Base-by-base conservation (phyloP, 2,329 filamentous ascomycete genomes). In the Botryotinia narcissicola region DNA sequence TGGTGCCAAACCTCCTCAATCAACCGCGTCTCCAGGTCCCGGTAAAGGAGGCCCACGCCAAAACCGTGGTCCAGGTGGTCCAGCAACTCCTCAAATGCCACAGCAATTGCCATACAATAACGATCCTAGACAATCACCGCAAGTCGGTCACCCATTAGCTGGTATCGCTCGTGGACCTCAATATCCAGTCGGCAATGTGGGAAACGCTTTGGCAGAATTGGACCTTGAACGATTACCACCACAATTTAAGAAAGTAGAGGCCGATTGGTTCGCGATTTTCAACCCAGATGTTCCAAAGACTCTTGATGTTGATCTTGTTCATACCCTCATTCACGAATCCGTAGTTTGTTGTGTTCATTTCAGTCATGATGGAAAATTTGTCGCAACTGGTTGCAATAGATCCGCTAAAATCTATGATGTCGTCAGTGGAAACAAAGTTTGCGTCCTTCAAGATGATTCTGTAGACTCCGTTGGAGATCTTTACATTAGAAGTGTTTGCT, bases 341-440 rank as follows among this genome's bases (percentile, higher is more conserved):
- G 96, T 99, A 5, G 96, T 99, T 1, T 99, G 96, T 87, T 99
- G 96, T 82, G 96, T 99, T 51, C 90, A 96, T 74, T 99, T 99
- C 86, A 98, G 95, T 82, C 90, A 93, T 72, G 96, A 99, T 80
- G 96, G 96, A 78, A 95, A 97, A 81, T 98, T 93, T 78, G 93
- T 99, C 72, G 96, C 96, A 12, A 99, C 96, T 8, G 96, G 96
- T 61, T 98, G 96, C 87, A 99, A 99, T 83, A 88, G 95, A 76
- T 97, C 94, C n/a, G 96, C 96, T n/a, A 95, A 98, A 83, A 99
- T 99, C 79, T 99, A 96, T 82, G 96, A 99, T 77, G 95, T 98
- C 60, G 87, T 90, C 79, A 92, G 90, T 25, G 96, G 96, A 73
- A 90, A 93, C 78, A 96, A 95, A 82, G 90, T 98, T 71, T 96